Evolutionary conservation across 371 early-diverging fungal genomes (phyloP).

Genomic region (Syncephalastrum contaminatum): DNA sequence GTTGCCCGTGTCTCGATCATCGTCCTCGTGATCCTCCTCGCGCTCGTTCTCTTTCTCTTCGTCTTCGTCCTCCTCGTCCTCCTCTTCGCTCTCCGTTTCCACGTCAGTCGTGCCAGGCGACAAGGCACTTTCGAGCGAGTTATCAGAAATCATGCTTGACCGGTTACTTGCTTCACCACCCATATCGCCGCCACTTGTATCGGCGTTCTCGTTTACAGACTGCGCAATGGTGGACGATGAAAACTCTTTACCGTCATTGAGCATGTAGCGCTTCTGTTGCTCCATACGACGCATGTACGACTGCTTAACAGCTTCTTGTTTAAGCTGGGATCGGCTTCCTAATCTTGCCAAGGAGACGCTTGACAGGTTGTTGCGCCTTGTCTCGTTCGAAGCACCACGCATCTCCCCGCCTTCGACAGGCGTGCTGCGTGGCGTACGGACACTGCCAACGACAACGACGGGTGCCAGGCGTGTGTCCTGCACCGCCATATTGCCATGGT

Average conservation of each 20-base stretch:
- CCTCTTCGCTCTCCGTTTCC: slow-evolving; percentile 14
- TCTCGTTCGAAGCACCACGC: neutral
- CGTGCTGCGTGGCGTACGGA: slow-evolving; percentile 4
- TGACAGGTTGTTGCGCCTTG: slow-evolving; percentile 8
- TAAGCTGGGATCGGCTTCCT: slow-evolving; percentile 4
- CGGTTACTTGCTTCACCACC: slow-evolving; percentile 3
- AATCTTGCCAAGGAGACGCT: slow-evolving; percentile 8
- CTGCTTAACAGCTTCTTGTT: slow-evolving; percentile 18
- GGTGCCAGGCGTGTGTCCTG: slow-evolving; percentile 26
- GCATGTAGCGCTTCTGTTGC: slow-evolving; percentile 18
- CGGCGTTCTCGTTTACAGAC: too few species aligned
- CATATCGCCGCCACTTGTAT: neutral
- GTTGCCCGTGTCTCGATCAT: slow-evolving; percentile 1
- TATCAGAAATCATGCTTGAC: slow-evolving; percentile 26
- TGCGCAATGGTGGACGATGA: too few species aligned
- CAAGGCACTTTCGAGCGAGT: slow-evolving; percentile 38
- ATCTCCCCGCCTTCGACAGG: slow-evolving; percentile 2
- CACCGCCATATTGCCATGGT: slow-evolving; percentile 31
- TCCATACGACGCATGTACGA: slow-evolving; percentile 28
- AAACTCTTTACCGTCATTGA: neutral
- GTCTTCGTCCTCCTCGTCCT: slow-evolving; percentile 12
- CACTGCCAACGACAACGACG: slow-evolving; percentile 29
- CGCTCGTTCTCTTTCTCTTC: slow-evolving; percentile 17
- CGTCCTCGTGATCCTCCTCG: slow-evolving; percentile 4
- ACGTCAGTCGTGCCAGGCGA: slow-evolving; percentile 41